Conservation (phyloP, 2,329 filamentous ascomycete genomes). For the Neonectria hederae region DNA sequence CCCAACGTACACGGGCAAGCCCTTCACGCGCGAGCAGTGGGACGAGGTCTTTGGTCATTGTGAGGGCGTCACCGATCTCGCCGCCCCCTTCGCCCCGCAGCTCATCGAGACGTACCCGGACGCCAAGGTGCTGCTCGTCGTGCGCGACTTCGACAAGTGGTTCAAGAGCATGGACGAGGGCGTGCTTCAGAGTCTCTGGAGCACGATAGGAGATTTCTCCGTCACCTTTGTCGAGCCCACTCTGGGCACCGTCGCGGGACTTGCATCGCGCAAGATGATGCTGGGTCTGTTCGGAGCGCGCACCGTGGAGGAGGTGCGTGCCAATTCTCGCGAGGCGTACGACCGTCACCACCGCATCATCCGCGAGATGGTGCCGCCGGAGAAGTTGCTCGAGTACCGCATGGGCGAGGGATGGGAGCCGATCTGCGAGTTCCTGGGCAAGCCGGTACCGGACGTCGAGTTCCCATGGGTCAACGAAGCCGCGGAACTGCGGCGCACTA, state of each 20-base stretch:
- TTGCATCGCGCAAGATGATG: slow-evolving; percentile 39
- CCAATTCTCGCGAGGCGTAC: slow-evolving; percentile 38
- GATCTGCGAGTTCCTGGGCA: slow-evolving; percentile 49
- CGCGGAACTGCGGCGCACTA: slow-evolving; percentile 26
- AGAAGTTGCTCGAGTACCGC: slow-evolving; percentile 44
- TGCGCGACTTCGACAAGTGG: slow-evolving; percentile 47
- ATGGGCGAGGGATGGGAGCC: slow-evolving; percentile 49
- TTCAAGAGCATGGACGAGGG: slow-evolving; percentile 45
- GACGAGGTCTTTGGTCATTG: slow-evolving; percentile 45
- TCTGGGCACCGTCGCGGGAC: slow-evolving; percentile 45
- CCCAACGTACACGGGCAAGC: slow-evolving; percentile 40
- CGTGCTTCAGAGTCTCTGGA: slow-evolving; percentile 40
- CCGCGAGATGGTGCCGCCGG: slow-evolving; percentile 38
- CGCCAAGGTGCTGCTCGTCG: slow-evolving; percentile 47
- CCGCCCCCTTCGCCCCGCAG: slow-evolving; percentile 40
- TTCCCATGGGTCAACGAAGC: slow-evolving; percentile 48
- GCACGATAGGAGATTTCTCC: slow-evolving; percentile 27
- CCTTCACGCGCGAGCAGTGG: slow-evolving; percentile 44
- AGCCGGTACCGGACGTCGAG: slow-evolving; percentile 42
- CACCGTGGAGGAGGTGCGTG: slow-evolving; percentile 34
- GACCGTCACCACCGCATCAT: slow-evolving; percentile 44
- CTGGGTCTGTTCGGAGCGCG: slow-evolving; percentile 42
- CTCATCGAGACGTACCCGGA: slow-evolving; percentile 46
- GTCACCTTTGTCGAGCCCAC: slow-evolving; percentile 41
- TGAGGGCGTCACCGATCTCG: slow-evolving; percentile 46